phyloP scores from a whole-genome alignment of 2,329 filamentous ascomycete genomes.

The Fusarium robinianum region DNA sequence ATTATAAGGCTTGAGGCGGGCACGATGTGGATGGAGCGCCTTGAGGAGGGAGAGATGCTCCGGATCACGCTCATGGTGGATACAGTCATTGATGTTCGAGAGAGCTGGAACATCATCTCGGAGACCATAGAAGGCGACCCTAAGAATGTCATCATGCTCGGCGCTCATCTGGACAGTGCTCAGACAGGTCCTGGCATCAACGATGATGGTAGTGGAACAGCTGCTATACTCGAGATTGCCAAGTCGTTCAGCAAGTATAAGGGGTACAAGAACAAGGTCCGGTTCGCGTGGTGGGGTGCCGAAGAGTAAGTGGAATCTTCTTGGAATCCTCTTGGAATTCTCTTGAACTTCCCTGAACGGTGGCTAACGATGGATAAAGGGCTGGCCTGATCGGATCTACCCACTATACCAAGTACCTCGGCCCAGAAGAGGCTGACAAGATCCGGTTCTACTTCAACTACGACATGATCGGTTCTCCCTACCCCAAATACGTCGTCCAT shows the following conservation, averaged over 20 bases:
- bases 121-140: constrained; percentile 50
- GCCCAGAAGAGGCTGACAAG: constrained; percentile 50
- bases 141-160: constrained; percentile 49
- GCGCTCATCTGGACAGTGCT: constrained; percentile 49
- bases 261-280: constrained; percentile 49
- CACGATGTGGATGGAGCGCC: constrained; percentile 41
- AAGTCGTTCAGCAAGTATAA: constrained; percentile 44
- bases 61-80: constrained; percentile 45
- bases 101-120: constrained; percentile 48
- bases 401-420: constrained; percentile 45
- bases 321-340: too few species aligned
- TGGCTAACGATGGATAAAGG: constrained; percentile 30
- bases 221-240: constrained; percentile 46
- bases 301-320: constrained; percentile 47
- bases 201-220: constrained; percentile 48
- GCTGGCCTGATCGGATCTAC: constrained; percentile 50
- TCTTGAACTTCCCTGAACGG: rapidly evolving
- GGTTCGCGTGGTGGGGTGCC: constrained; percentile 50
- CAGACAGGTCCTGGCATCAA: constrained; percentile 48
- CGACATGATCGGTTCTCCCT: constrained; percentile 66
- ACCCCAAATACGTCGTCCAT: constrained; percentile 48
- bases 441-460: constrained; percentile 72
- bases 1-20: constrained; percentile 45
- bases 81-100: constrained; percentile 42
- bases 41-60: constrained; percentile 42